Evolutionary conservation across 2,329 filamentous ascomycete species (phyloP).

Genomic region (Fusarium sp.): DNA sequence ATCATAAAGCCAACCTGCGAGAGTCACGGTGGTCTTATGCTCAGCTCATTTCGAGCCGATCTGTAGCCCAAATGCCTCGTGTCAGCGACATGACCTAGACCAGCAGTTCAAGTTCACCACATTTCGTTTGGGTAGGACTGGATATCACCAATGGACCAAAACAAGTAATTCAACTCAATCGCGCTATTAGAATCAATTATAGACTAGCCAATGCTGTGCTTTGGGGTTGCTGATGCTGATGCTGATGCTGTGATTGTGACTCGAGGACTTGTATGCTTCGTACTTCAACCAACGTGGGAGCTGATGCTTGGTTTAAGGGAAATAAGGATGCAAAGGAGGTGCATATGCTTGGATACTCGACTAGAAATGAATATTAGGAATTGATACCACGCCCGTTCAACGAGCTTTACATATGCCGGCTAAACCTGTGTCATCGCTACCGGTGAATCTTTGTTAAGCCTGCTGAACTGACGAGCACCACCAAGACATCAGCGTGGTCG

Average conservation of each 20-base stretch:
- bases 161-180: not conserved
- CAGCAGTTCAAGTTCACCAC: not conserved
- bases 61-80: not conserved
- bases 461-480: not conserved
- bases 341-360: not conserved
- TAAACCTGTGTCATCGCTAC: not conserved
- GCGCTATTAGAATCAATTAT: accelerated
- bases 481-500: not conserved
- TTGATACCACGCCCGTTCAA: not conserved
- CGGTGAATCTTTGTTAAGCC: not conserved
- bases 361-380: not conserved
- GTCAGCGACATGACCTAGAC: not conserved
- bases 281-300: not conserved
- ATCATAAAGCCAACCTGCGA: too few relatives aligned
- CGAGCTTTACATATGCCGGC: not conserved
- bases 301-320: not conserved
- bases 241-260: not conserved
- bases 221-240: not conserved
- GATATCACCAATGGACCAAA: not conserved
- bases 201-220: not conserved
- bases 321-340: not conserved
- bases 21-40: not conserved
- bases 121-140: not conserved
- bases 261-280: not conserved
- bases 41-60: not conserved